Conservation (phyloP, 371 early-diverging fungal genomes). For the Haplosporangium sp. region DNA sequence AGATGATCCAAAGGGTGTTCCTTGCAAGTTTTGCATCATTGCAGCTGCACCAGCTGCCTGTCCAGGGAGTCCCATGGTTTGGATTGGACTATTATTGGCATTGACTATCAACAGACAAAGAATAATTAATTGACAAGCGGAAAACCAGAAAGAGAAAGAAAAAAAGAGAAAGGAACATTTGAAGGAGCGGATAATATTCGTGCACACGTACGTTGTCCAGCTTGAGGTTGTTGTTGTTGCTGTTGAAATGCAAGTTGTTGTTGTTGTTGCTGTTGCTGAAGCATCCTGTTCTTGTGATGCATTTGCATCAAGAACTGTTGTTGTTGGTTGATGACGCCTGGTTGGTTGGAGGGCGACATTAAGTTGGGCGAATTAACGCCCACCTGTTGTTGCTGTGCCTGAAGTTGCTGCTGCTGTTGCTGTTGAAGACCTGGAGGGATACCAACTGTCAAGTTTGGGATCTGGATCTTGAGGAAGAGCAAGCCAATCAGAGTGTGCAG, state of each 20-base stretch:
- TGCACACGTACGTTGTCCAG: constrained; percentile 21
- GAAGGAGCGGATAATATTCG: not conserved
- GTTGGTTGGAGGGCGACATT: constrained; percentile 43
- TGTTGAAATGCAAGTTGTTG: constrained; percentile 49
- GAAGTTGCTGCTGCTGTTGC: constrained; percentile 45
- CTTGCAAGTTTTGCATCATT: constrained; percentile 22
- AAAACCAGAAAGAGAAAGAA: not conserved
- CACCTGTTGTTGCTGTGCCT: constrained; percentile 41
- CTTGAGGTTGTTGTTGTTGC: constrained; percentile 50
- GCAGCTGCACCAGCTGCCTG: constrained; percentile 20
- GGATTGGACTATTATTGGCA: constrained; percentile 33
- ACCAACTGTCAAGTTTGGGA: constrained; percentile 60
- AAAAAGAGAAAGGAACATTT: not conserved
- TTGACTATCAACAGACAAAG: constrained; percentile 3
- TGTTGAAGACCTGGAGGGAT: constrained; percentile 14
- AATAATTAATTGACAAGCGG: too few species aligned
- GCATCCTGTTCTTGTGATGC: constrained; percentile 56
- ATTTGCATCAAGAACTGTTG: constrained; percentile 52
- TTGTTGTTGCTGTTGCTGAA: constrained; percentile 28
- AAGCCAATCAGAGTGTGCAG: constrained; percentile 63
- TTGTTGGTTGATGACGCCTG: constrained; percentile 38
- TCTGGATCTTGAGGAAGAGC: constrained; percentile 60
- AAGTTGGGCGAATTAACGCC: constrained; percentile 42
- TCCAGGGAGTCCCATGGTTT: constrained; percentile 25
- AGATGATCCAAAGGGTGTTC: constrained; percentile 17